A percentile compares a stretch with the other conserved stretches of the same genome.
Evolutionary conservation across 1,284 basidiomycete species (phyloP).

Genomic region (Leccinum pachyderme): DNA sequence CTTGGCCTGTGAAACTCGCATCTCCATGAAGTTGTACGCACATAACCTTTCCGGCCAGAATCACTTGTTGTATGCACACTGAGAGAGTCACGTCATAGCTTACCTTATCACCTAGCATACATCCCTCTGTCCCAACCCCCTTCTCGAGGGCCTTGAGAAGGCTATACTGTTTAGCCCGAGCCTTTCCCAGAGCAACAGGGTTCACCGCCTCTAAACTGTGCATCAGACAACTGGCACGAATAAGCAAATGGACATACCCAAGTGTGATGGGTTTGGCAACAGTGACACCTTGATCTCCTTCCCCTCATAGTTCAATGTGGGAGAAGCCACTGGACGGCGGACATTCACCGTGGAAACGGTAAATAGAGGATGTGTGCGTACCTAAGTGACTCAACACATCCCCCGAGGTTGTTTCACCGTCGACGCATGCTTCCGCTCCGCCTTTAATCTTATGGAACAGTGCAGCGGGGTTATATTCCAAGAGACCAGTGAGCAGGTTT

Average conservation of each 20-base stretch:
- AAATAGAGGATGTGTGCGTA: slow-evolving; percentile 29
- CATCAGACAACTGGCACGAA: background rate
- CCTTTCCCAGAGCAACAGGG: slow-evolving; percentile 85
- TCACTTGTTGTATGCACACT: background rate
- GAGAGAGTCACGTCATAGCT: background rate
- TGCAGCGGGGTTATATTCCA: slow-evolving; percentile 62
- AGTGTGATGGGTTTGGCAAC: slow-evolving; percentile 85
- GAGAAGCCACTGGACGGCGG: slow-evolving; percentile 51
- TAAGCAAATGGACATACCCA: slow-evolving; percentile 62
- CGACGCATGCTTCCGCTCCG: slow-evolving; percentile 62
- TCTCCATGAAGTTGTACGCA: slow-evolving; percentile 89
- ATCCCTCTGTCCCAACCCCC: slow-evolving; percentile 46
- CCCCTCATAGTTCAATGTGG: slow-evolving; percentile 52
- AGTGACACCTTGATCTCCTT: slow-evolving; percentile 68
- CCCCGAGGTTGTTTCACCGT: slow-evolving; percentile 68
- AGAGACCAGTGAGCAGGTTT: slow-evolving; percentile 79
- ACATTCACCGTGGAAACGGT: background rate
- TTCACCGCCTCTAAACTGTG: slow-evolving; percentile 69
- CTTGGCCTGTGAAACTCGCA: slow-evolving; percentile 87
- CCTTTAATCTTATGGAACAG: slow-evolving; percentile 88
- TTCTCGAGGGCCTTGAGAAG: slow-evolving; percentile 61
- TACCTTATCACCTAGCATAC: slow-evolving; percentile 73
- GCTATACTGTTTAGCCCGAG: slow-evolving; percentile 88
- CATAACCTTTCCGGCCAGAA: slow-evolving; percentile 50
- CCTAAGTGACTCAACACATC: slow-evolving; percentile 87